Base-by-base conservation (phyloP, 169 alveolate genomes). In the Cryptosporidium andersoni region DNA sequence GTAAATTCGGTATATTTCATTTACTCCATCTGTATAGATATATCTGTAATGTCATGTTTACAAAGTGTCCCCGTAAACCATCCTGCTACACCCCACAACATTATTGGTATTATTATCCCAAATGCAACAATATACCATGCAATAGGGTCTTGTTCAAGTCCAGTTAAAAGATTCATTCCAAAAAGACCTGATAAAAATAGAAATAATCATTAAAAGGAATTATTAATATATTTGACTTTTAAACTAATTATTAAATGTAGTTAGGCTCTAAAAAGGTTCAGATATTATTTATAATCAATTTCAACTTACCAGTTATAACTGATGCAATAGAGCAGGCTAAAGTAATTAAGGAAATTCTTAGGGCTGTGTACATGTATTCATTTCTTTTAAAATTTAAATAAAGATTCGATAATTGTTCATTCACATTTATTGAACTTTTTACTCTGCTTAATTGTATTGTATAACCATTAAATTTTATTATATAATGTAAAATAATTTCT, bases 51-150 rank as follows among this genome's bases (percentile, higher is more conserved):
- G 47, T 74, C 85, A 36, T 68, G 85, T 74, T 58, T 74, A 60
- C 85, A 74, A 34, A 74, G n/a, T 14, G 67, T 63, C 7, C 85
- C 85, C 9, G 85, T 74, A 45, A 74, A 74, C 85, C 85, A 74
- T 42, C 85, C 36, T 36, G 74, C 60, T 3, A 74, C 14, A 37
- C 85, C 85, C 85, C 85, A 74, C 4, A 74, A 37, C 45, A 74
- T 58, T 40, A 74, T 74, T n/a, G 85, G 85, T 25, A 48, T 11
- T 5, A 74, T 68, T n/a, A 74, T 37, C 1, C 47, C 37, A 8
- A 74, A 74, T 47, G 85, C 55, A 6, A 74, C 85, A 4, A 74
- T 47, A 8, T 74, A 74, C 85, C 85, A 74, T 16, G 85, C 85
- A 47, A 74, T 74, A 12, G 74, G 85, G 25, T 74, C 67, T 1